Base-by-base conservation (phyloP, 225 moss, liverwort and hornwort genomes). In the Sphagnum contortum region DNA sequence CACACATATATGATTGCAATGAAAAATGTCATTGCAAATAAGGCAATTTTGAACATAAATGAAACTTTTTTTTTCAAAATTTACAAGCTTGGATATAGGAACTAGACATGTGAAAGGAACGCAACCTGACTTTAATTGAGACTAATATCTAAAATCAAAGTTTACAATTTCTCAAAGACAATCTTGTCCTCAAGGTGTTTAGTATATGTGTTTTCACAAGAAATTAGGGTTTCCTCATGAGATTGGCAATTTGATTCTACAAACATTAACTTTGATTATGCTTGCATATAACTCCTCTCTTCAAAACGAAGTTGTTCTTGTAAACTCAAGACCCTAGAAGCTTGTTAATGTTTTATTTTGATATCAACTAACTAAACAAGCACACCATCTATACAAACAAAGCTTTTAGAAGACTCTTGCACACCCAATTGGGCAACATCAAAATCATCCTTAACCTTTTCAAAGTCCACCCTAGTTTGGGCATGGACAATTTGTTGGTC, bases 1-100 rank as follows among this genome's bases (percentile, higher is more conserved):
- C 5, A 59, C 58, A 8, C 58, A 59, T 59, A 59, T 59, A 14
- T 59, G 2, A 59, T 59, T 59, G 58, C 58, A 59, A 14, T 59
- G 58, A 14, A 59, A 59, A 8, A 0, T 5, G 1, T 59, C 11
- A 7, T 59, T 5, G 29, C 2, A 59, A 3, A 59, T 14, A 14
- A 2, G 58, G 58, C 58, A 59, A 5, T 59, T 2, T 59, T 59
- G 58, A 8, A 59, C 58, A 14, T 14, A 3, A 3, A 59, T 59
- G 6, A 59, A 2, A 7, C 5, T 59, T 2, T 14, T 59, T 10
- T 5, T 14, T 59, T 10, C 0, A 5, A 7, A 5, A 10, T 1
- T 10, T 10, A 5, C 1, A 7, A 11, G 6, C 58, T 14, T 59
- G 5, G 58, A 10, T 59, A 3, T n/a, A n/a, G n/a, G n/a, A n/a